Conservation (phyloP, 495 filamentous ascomycete species). For the Penicillium chermesinum region DNA sequence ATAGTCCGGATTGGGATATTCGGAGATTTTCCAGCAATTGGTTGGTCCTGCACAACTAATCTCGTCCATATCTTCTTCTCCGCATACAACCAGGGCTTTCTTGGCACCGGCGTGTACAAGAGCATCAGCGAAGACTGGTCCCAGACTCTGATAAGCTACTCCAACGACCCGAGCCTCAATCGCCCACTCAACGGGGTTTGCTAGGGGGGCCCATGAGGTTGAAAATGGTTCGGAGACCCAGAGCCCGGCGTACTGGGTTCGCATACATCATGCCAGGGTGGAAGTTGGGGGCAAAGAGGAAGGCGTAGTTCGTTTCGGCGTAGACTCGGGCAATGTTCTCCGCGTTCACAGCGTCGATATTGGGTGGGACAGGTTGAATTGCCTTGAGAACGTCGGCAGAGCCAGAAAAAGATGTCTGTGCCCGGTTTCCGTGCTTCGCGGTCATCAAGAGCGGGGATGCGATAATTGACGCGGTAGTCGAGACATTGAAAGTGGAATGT, state of each 20-base stretch:
- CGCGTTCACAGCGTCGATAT: conserved; percentile 66
- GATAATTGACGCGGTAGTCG: conserved; percentile 88
- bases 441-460: conserved; percentile 76
- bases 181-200: conserved; percentile 74
- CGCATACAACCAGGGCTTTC: conserved; percentile 89
- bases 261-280: conserved; percentile 90
- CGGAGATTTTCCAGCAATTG: conserved; percentile 77
- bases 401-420: conserved; percentile 92
- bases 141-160: conserved; percentile 79
- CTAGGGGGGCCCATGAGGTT: conserved; percentile 89
- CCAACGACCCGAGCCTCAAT: conserved; percentile 90
- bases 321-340: conserved; percentile 66
- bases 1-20: conserved; percentile 45
- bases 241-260: conserved; percentile 71
- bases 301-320: conserved; percentile 76
- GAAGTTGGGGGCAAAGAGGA: conserved; percentile 95
- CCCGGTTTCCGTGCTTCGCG: conserved; percentile 92
- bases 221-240: conserved; percentile 93
- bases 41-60: conserved; percentile 82
- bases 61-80: conserved; percentile 92
- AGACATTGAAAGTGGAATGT: conserved; percentile 97
- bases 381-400: conserved; percentile 85
- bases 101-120: conserved; percentile 66
- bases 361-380: conserved; percentile 62
- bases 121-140: conserved; percentile 81